A percentile compares a stretch with the other conserved stretches of the same genome.
phyloP scores from a whole-genome alignment of 371 early-diverging fungal genomes.

The Lichtheimia hyalospora region DNA sequence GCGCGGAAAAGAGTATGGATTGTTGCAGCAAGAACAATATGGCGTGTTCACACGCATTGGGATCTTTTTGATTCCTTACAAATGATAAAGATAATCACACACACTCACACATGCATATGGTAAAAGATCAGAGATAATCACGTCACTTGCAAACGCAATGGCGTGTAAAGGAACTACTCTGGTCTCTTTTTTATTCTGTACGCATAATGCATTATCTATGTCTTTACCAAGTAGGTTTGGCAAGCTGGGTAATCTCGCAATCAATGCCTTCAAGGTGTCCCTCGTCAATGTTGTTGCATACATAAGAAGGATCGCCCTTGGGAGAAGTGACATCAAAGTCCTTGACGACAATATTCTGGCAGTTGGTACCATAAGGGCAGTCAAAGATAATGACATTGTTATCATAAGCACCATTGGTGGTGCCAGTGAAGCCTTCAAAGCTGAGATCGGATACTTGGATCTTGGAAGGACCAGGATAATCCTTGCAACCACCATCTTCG shows the following conservation, averaged over 20 bases:
- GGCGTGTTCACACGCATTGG: too few relatives aligned
- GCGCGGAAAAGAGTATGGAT: background rate
- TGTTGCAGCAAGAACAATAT: background rate
- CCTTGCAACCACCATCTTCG: conserved; percentile 11
- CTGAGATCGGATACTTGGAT: conserved; percentile 9
- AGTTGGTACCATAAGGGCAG: conserved; percentile 8
- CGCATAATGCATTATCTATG: background rate
- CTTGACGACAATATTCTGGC: conserved; percentile 1
- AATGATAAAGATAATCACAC: background rate
- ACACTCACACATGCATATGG: background rate
- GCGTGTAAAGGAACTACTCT: background rate
- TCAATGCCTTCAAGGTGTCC: background rate
- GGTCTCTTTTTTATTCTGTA: background rate
- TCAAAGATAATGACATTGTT: conserved; percentile 10
- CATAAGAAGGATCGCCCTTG: conserved; percentile 2
- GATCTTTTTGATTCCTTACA: too few relatives aligned
- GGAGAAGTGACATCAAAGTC: conserved; percentile 9
- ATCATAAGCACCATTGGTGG: conserved; percentile 5
- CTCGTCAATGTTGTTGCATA: conserved; percentile 14
- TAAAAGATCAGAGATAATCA: background rate
- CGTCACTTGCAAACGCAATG: background rate
- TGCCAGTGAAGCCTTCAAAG: conserved; percentile 9
- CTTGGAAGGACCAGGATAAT: conserved; percentile 11
- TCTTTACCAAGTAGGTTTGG: conserved; percentile 4
- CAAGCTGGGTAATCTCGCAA: conserved; percentile 4